Percentiles rank a stretch among this genome's conserved stretches.
Conservation (phyloP, 2,329 filamentous ascomycete species). For the Fusarium keratoplasticum region DNA sequence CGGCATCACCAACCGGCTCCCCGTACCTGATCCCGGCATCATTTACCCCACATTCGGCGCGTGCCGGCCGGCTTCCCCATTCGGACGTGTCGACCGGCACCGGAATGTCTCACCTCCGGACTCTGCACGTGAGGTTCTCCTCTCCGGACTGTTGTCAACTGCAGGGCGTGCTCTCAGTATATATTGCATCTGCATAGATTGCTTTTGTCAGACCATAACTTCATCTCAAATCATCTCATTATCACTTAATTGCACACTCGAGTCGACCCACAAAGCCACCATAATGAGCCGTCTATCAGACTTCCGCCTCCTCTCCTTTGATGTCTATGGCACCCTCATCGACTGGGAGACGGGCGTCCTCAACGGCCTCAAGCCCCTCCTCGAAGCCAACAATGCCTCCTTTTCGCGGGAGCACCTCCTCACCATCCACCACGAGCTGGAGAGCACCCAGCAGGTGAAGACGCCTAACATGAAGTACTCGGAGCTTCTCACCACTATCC, state of each 20-base stretch:
- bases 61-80: slow-evolving; percentile 24
- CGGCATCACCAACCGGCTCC: not conserved
- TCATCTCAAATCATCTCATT: not conserved
- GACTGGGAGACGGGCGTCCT: slow-evolving; percentile 80
- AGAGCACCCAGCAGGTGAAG: slow-evolving; percentile 62
- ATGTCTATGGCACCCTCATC: slow-evolving; percentile 84
- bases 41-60: slow-evolving; percentile 16
- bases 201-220: not conserved
- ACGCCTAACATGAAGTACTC: slow-evolving; percentile 71
- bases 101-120: slow-evolving; percentile 6
- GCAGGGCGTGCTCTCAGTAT: slow-evolving; percentile 21
- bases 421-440: slow-evolving; percentile 56
- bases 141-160: slow-evolving; percentile 21
- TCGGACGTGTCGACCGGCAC: slow-evolving; percentile 15
- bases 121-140: slow-evolving; percentile 6
- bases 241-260: not conserved
- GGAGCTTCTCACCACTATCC: slow-evolving; percentile 64
- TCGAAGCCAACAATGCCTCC: slow-evolving; percentile 48
- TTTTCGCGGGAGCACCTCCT: slow-evolving; percentile 54
- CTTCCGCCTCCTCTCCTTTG: slow-evolving; percentile 71
- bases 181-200: not conserved
- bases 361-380: slow-evolving; percentile 62
- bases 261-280: not conserved
- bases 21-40: slow-evolving; percentile 4
- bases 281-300: slow-evolving; percentile 39